Base-by-base conservation (phyloP, 108 stramenopile species). In the Skeletonema tropicum region DNA sequence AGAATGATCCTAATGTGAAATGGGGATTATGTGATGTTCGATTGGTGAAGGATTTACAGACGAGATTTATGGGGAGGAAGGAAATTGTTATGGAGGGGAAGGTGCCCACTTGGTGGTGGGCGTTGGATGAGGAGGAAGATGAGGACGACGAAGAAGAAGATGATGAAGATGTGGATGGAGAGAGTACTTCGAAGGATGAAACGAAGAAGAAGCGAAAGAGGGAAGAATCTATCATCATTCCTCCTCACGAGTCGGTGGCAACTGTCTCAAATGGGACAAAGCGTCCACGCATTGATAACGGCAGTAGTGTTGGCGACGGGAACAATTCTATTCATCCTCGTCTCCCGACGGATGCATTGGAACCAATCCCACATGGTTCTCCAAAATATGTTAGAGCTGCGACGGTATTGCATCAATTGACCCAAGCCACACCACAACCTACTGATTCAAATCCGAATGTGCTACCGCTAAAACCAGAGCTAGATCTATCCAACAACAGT, bases 21-120 rank as follows among this genome's bases (percentile, higher is more conserved):
- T 80, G 69, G 64, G 85, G 85, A 25, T 60, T 85, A 64, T 71
- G 73, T 49, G 85, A 85, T 74, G 55, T 74, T 25, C 15, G 58
- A 32, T 70, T 85, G 68, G 38, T 82, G 13, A 57, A 79, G 19
- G 80, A 85, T 62, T 63, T 85, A 33, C 85, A 85, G 46, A 35
- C n/a, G 38, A 68, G 80, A 31, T 85, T 73, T 57, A 26, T 66
- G 39, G 85, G 85, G 25, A 49, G 14, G 39, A 78, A 60, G 76
- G 85, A 85, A 45, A 71, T 77, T 62, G 72, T 71, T 39, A 39
- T 74, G 31, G 75, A 77, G 42, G 67, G 68, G 33, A 64, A 46
- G 12, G 46, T 67, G 29, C 81, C 81, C 6, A 25, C 42, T 39
- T 85, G 85, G 85, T 85, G 81, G 81, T 66, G 52, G 38, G 71